A percentile compares a stretch with the other conserved stretches of the same genome.
Conservation (phyloP, 495 filamentous ascomycete species). For the Astrocystis sublimbata region DNA sequence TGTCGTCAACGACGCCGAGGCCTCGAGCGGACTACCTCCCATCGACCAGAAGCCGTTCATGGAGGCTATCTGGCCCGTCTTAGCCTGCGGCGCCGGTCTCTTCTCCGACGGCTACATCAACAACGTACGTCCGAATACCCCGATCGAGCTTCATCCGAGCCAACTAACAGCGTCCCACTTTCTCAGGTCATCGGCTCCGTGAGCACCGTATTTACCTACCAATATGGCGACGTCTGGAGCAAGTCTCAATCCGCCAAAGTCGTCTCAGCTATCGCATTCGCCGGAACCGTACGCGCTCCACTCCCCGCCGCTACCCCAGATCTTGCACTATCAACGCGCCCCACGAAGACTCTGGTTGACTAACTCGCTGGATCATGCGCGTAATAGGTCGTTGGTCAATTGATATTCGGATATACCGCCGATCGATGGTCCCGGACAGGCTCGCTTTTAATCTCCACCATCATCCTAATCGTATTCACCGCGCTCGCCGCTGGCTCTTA, state of each 20-base stretch:
- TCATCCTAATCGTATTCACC: constrained; percentile 82
- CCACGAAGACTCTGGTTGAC: constrained; percentile 8
- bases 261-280: constrained; percentile 80
- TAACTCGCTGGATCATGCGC: constrained; percentile 9
- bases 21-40: constrained; percentile 15
- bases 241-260: constrained; percentile 67
- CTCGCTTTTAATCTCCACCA: constrained; percentile 75
- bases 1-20: constrained; percentile 6
- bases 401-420: constrained; percentile 77
- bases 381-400: constrained; percentile 65
- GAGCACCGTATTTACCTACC: constrained; percentile 62
- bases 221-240: constrained; percentile 66
- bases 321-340: not conserved
- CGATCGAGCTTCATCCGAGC: not conserved
- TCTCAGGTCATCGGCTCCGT: constrained; percentile 78
- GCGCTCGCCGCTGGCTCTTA: constrained; percentile 78
- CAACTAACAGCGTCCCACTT: not conserved
- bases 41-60: constrained; percentile 34
- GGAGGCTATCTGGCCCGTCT: constrained; percentile 47
- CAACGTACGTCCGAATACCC: constrained; percentile 52
- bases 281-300: constrained; percentile 61
- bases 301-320: not conserved
- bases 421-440: constrained; percentile 84
- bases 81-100: constrained; percentile 85
- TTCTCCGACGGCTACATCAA: constrained; percentile 93